These are phyloP conservation scores for Trichoderma oligosporum DNA, from an alignment of 2,329 filamentous ascomycete species.

Conservation along the genomic window DNA sequence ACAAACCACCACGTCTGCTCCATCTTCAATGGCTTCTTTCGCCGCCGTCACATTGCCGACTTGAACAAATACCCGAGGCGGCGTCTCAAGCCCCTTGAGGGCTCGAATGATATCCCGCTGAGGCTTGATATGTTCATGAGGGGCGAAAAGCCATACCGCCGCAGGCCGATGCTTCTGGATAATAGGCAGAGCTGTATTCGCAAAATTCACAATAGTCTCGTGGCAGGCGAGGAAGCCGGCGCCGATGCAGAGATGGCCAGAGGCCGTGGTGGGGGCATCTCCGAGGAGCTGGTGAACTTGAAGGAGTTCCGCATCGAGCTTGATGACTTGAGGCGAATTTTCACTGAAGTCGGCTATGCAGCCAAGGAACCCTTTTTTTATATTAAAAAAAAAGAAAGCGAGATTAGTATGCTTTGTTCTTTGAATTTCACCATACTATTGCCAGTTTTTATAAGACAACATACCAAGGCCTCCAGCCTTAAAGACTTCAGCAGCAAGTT, in stretches of 20 bases:
- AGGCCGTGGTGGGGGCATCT: constrained; percentile 20
- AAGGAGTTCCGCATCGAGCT: constrained; percentile 33
- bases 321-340: constrained; percentile 31
- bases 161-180: constrained; percentile 51
- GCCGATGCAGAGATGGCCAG: constrained; percentile 49
- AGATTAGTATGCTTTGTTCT: background rate
- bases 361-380: constrained; percentile 34
- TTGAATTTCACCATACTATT: background rate
- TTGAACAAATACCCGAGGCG: constrained; percentile 55
- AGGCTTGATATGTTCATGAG: constrained; percentile 41
- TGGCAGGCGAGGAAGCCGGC: constrained; percentile 54
- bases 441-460: background rate
- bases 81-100: constrained; percentile 29
- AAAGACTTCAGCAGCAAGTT: constrained; percentile 36
- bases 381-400: background rate
- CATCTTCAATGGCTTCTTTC: constrained; percentile 43
- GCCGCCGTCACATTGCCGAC: constrained; percentile 58
- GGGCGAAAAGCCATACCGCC: constrained; percentile 66
- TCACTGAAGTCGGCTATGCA: constrained; percentile 31
- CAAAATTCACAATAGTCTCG: constrained; percentile 38
- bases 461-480: constrained; percentile 39
- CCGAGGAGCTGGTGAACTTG: constrained; percentile 30
- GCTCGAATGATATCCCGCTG: constrained; percentile 36
- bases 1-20: constrained; percentile 56
- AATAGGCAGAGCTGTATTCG: constrained; percentile 45